Evolutionary conservation across 2,329 filamentous ascomycete species (phyloP).

Genomic region (Aspergillus vadensis): DNA sequence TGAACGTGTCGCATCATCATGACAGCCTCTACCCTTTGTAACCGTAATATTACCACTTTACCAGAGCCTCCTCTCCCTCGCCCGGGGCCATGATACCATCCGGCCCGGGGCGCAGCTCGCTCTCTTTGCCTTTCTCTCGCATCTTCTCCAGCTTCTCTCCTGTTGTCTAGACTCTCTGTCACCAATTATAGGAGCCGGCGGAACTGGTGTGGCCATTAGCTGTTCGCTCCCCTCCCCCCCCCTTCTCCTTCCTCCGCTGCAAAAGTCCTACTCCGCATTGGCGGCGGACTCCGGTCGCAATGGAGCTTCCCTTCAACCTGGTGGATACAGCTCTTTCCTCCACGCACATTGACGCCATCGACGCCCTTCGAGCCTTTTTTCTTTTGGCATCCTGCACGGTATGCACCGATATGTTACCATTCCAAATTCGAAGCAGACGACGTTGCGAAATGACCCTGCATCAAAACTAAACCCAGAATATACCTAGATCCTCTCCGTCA

Average conservation of each 20-base stretch:
- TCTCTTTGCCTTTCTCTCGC: not conserved
- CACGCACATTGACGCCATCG: constrained; percentile 35
- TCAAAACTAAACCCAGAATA: constrained; percentile 23
- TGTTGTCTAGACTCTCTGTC: not conserved
- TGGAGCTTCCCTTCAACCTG: constrained; percentile 15
- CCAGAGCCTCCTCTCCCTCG: constrained; percentile 2
- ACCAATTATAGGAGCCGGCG: not conserved
- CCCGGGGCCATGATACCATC: not conserved
- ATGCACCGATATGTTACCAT: constrained; percentile 22
- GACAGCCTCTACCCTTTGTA: constrained; percentile 7
- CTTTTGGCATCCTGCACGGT: constrained; percentile 42
- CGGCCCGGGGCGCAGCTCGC: no score
- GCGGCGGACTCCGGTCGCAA: constrained; percentile 11
- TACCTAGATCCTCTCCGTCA: constrained; percentile 52
- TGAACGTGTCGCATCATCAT: constrained; percentile 19
- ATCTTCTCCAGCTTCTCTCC: not conserved
- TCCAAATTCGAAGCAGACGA: constrained; percentile 3
- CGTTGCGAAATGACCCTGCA: constrained; percentile 12
- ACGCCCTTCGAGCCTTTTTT: constrained; percentile 41
- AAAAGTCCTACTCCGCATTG: not conserved
- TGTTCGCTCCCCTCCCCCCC: not conserved
- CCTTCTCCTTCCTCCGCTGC: not conserved
- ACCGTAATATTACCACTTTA: constrained; percentile 7
- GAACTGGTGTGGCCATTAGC: not conserved
- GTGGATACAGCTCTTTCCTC: constrained; percentile 20